Base-by-base conservation (phyloP, 371 early-diverging fungal genomes). In the Circinella minor region DNA sequence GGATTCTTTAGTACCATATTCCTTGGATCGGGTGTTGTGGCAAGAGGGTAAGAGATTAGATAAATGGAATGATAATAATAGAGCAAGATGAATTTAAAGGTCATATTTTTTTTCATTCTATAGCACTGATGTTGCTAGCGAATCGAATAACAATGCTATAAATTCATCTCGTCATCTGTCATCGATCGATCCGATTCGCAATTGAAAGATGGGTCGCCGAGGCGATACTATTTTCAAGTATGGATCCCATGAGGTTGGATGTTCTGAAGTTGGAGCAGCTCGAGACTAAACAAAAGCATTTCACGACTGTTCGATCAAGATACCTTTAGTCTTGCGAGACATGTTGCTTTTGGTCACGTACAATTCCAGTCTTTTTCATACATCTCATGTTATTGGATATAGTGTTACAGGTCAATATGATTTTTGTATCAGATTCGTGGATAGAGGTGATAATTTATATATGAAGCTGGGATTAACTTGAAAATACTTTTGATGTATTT, bases 211-310 rank as follows among this genome's bases (percentile, higher is more conserved):
- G 49, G 67, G 71, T 27, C 37, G 64, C 4, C 61, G 46, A n/a
- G 43, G 55, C n/a, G 71, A 71, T 43, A 71, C 71, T 14, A 20
- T 71, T 1, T 71, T 67, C n/a, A 10, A 55, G 18, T 20, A 54
- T 17, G 43, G 63, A 61, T 46, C 61, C 43, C 7, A 36, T 4
- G 71, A 71, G 14, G 64, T 71, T 27, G 67, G 67, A 2, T 67
- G 66, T 46, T 39, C 62, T 13, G 63, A 71, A 46, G 55, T 71
- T 17, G 57, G 63, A 10, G 63, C 34, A 1, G 15, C 2, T n/a
- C 10, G 9, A 5, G 63, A 67, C 38, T 9, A 38, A 17, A 67
- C 71, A 9, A 71, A n/a, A 47, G 59, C 20, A 27, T 36, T 18
- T 4, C 34, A 36, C 2, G 67, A 71, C 37, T n/a, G 55, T 5